Evolutionary conservation across 23 red algal species (phyloP), one percentile per base, ranked within the genome.

Genomic region (Porphyridium purpureum): DNA sequence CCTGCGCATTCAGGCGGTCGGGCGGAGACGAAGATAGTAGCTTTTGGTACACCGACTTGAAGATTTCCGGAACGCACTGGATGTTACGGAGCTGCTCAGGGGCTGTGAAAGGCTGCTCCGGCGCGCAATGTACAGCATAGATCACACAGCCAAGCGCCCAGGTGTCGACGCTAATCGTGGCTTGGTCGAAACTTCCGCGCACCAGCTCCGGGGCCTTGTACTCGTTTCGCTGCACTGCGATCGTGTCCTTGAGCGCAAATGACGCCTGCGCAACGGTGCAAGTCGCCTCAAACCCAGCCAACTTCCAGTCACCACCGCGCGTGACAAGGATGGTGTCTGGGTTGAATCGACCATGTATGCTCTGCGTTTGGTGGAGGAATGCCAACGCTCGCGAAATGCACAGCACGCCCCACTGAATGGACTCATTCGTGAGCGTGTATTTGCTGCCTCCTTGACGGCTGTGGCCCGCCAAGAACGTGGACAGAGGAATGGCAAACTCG

Each of bases 111-210:
- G n/a, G n/a, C n/a, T n/a, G n/a, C n/a, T n/a, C n/a, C 4, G 55
- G 22, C n/a, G 72, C 72, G 19, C 66, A 68, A 64, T 84, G 79
- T 9, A 73, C 66, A 25, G 82, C 70, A 60, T 81, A 86, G 47
- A 98, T 80, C 1, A 98, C 50, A 47, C 90, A 98, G 17, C 90
- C 90, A 29, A 86, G 67, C 31, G 90, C 90, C 90, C 90, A 98
- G 5, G 79, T 59, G 48, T 98, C 90, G 14, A 98, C 66, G 5
- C 69, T 72, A 49, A 54, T 57, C 2, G 62, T 46, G 36, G 90
- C 46, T 2, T 35, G 66, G 21, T 54, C n/a, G n/a, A n/a, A n/a
- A n/a, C n/a, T n/a, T n/a, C n/a, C n/a, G n/a, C n/a, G n/a, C n/a
- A n/a, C n/a, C 17, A 44, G 56, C 31, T 93, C 84, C 24, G 84